A percentile compares a stretch with the other conserved stretches of the same genome.
Evolutionary conservation across 768 basidiomycete genomes (phyloP).

Genomic region (Hemileccinum rubropunctum): DNA sequence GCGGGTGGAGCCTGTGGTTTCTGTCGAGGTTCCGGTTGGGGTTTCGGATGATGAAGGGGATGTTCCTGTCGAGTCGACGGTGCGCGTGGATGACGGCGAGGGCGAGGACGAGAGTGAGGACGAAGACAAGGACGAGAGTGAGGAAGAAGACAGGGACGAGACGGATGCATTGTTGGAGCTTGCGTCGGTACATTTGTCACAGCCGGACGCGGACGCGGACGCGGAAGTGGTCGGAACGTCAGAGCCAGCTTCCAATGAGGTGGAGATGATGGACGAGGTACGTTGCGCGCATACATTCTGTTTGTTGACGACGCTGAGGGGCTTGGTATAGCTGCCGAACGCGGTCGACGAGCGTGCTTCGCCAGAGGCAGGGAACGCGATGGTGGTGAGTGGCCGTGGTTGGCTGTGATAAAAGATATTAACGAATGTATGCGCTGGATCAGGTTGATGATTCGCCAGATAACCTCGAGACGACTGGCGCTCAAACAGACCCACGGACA

Average conservation of each 20-base stretch:
- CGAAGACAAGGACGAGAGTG: background rate
- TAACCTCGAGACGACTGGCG: background rate
- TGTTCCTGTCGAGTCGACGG: background rate
- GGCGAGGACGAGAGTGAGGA: background rate
- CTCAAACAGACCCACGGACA: background rate
- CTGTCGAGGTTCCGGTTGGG: background rate
- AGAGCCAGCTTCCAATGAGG: background rate
- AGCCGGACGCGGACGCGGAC: background rate
- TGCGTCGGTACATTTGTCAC: slow-evolving; percentile 24
- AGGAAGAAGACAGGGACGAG: background rate
- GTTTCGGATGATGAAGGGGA: background rate
- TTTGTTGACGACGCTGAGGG: slow-evolving; percentile 1
- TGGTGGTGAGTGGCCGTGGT: slow-evolving; percentile 7
- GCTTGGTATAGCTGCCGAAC: background rate
- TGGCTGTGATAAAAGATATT: background rate
- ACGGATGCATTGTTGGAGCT: slow-evolving; percentile 20
- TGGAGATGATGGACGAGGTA: slow-evolving; percentile 12
- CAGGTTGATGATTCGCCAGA: background rate
- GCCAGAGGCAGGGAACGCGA: background rate
- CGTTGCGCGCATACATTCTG: background rate
- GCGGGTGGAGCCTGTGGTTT: background rate
- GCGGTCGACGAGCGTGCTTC: background rate
- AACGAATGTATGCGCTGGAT: background rate
- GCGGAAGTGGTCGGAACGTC: background rate
- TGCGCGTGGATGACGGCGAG: background rate